Percentiles rank a stretch among this genome's conserved stretches.
These are phyloP conservation scores for Lactarius quietus DNA, from an alignment of 768 basidiomycete genomes.

Conservation along the genomic window DNA sequence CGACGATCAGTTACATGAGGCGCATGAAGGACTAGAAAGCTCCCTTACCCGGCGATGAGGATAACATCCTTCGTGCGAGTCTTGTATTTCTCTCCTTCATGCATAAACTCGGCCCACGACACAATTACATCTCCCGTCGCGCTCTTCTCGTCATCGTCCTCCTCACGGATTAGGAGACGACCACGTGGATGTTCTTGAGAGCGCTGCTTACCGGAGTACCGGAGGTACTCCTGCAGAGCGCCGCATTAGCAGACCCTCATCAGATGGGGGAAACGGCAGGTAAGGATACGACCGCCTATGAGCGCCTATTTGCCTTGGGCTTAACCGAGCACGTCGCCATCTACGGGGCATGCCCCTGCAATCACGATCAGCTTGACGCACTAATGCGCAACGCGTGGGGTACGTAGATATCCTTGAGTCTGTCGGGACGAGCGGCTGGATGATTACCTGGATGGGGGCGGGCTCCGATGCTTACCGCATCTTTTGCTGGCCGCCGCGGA, in stretches of 20 bases:
- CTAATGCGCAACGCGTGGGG: no score
- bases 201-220: neutral
- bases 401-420: conserved; percentile 6
- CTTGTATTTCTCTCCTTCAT: conserved; percentile 29
- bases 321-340: conserved; percentile 19
- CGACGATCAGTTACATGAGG: neutral
- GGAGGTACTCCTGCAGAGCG: conserved; percentile 19
- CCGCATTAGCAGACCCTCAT: neutral
- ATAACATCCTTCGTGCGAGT: conserved; percentile 42
- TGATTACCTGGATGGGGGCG: neutral
- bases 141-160: conserved; percentile 16
- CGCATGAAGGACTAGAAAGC: neutral
- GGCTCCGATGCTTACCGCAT: conserved; percentile 2
- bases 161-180: conserved; percentile 21
- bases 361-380: neutral
- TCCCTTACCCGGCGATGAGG: conserved; percentile 40
- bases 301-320: conserved; percentile 12
- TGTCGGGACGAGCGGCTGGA: neutral
- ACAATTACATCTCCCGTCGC: conserved; percentile 27
- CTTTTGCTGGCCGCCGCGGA: conserved; percentile 3
- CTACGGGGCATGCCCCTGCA: conserved; percentile 10
- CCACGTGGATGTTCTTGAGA: conserved; percentile 14
- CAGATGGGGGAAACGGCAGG: neutral
- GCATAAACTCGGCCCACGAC: conserved; percentile 37
- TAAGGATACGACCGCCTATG: conserved; percentile 9